Evolutionary conservation across 257 asterid species (phyloP).

Genomic region (Primulina huaijiensis): DNA sequence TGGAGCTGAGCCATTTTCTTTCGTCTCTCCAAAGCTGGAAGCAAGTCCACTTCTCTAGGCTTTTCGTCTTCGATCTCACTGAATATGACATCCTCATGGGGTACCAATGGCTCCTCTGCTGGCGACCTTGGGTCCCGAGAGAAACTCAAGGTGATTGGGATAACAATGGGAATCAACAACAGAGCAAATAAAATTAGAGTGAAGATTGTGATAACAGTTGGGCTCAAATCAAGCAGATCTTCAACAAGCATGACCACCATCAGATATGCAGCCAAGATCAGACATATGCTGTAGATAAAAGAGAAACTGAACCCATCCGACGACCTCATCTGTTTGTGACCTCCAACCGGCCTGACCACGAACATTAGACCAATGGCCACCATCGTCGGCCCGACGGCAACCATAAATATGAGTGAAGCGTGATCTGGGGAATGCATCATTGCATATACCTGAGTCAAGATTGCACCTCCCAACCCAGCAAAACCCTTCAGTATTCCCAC

Average conservation of each 20-base stretch:
- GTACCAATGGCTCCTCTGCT: slow-evolving; percentile 41
- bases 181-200: slow-evolving; percentile 37
- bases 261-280: slow-evolving; percentile 52
- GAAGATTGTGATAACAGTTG: slow-evolving; percentile 31
- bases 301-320: slow-evolving; percentile 48
- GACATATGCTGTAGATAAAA: slow-evolving; percentile 41
- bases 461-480: slow-evolving; percentile 55
- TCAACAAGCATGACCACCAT: slow-evolving; percentile 62
- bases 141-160: slow-evolving; percentile 41
- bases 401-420: slow-evolving; percentile 53
- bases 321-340: slow-evolving; percentile 51
- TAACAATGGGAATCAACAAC: slow-evolving; percentile 43
- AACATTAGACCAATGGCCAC: slow-evolving; percentile 47
- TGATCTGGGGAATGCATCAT: slow-evolving; percentile 49
- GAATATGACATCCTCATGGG: slow-evolving; percentile 44
- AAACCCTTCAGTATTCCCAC: slow-evolving; percentile 56
- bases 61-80: slow-evolving; percentile 60
- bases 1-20: slow-evolving; percentile 46
- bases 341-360: slow-evolving; percentile 51
- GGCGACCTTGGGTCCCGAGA: slow-evolving; percentile 28
- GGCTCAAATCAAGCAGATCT: slow-evolving; percentile 45
- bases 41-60: slow-evolving; percentile 45
- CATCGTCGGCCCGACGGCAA: slow-evolving; percentile 55
- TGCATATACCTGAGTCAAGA: slow-evolving; percentile 47
- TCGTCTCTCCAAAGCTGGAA: slow-evolving; percentile 44